Evolutionary conservation across 805 yeast species (phyloP).

Genomic region (Metschnikowia henanensis): DNA sequence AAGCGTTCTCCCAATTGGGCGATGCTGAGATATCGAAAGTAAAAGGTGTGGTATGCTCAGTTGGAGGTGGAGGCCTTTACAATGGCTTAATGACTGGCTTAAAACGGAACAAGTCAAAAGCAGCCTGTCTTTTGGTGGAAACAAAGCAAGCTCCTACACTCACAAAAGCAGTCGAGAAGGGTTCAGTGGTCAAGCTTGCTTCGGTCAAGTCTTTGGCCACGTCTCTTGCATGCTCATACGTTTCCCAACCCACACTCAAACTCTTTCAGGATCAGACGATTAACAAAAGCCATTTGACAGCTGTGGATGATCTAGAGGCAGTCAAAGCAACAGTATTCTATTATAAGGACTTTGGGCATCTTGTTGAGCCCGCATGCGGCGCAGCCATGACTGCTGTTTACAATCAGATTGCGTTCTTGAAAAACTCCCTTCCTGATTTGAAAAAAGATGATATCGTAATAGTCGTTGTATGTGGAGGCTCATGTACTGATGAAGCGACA

Average conservation of each 20-base stretch:
- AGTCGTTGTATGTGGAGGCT: slow-evolving; percentile 57
- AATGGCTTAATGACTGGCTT: slow-evolving; percentile 52
- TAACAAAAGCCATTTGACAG: slow-evolving; percentile 22
- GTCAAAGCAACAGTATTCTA: slow-evolving; percentile 51
- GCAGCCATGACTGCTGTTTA: slow-evolving; percentile 61
- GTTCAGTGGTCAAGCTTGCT: slow-evolving; percentile 43
- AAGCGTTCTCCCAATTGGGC: slow-evolving; percentile 33
- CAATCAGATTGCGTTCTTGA: slow-evolving; percentile 30
- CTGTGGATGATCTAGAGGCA: slow-evolving; percentile 53
- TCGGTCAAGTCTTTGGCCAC: slow-evolving; percentile 58
- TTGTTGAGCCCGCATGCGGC: slow-evolving; percentile 75
- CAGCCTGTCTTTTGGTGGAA: slow-evolving; percentile 48
- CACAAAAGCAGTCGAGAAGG: slow-evolving; percentile 47
- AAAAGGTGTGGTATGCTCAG: slow-evolving; percentile 51
- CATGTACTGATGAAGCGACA: slow-evolving; percentile 19
- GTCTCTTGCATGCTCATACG: slow-evolving; percentile 61
- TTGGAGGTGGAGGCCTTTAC: slow-evolving; percentile 60
- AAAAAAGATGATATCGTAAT: slow-evolving; percentile 45
- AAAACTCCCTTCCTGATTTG: slow-evolving; percentile 26
- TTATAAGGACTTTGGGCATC: slow-evolving; percentile 48
- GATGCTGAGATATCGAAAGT: slow-evolving; percentile 23
- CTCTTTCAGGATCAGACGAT: slow-evolving; percentile 16
- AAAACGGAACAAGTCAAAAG: slow-evolving; percentile 19
- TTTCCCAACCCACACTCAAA: slow-evolving; percentile 50
- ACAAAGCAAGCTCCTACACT: slow-evolving; percentile 65